Percentiles rank a stretch among this genome's conserved stretches.
These are phyloP conservation scores for Prunus campanulata DNA, from an alignment of 306 rosid species.

Conservation along the genomic window DNA sequence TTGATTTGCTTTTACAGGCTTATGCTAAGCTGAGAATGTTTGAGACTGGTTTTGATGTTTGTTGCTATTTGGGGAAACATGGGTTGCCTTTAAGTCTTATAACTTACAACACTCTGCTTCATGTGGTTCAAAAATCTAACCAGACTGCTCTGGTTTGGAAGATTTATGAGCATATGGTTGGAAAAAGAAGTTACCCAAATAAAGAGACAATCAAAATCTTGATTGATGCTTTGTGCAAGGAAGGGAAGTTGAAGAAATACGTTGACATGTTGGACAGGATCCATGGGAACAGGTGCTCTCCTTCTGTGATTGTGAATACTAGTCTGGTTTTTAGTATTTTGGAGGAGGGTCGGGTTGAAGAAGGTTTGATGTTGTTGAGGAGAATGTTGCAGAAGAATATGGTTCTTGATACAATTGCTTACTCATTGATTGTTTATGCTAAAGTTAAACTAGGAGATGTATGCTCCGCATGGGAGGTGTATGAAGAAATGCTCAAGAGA, in stretches of 20 bases:
- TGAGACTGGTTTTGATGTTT: constrained; percentile 45
- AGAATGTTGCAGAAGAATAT: constrained; percentile 71
- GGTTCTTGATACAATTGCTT: constrained; percentile 59
- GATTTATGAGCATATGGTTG: constrained; percentile 72
- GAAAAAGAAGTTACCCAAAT: constrained; percentile 49
- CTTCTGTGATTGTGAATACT: constrained; percentile 56
- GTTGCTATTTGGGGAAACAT: constrained; percentile 41
- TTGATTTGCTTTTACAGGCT: constrained; percentile 57
- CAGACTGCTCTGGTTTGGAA: constrained; percentile 47
- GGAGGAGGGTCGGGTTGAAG: constrained; percentile 51
- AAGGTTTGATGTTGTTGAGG: constrained; percentile 52
- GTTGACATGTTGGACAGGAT: constrained; percentile 56
- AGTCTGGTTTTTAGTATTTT: constrained; percentile 52
- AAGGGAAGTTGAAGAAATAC: constrained; percentile 54
- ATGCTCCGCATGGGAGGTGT: constrained; percentile 40
- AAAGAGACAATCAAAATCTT: constrained; percentile 45
- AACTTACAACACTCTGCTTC: constrained; percentile 62
- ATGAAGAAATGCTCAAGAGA: constrained; percentile 59
- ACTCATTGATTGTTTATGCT: constrained; percentile 53
- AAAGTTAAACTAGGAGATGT: constrained; percentile 44
- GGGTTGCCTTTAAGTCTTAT: constrained; percentile 48
- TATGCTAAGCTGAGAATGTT: constrained; percentile 57
- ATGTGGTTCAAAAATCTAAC: constrained; percentile 51
- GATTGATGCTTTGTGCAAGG: constrained; percentile 69
- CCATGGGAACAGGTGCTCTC: constrained; percentile 45